Conservation (phyloP, 768 basidiomycete genomes). For the Amanita rimosa region DNA sequence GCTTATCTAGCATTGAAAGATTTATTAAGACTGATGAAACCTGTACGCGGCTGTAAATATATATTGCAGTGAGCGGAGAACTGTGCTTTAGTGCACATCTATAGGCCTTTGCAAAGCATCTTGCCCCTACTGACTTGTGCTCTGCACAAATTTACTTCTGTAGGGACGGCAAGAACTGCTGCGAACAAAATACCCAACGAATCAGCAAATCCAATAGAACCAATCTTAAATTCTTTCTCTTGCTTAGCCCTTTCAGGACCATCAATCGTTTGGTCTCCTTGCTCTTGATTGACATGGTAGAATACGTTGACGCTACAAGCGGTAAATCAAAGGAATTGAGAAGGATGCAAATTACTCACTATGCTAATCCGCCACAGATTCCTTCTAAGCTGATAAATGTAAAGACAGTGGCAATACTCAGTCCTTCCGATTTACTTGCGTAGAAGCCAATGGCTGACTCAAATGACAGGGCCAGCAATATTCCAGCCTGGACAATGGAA, state of each 20-base stretch:
- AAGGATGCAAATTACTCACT: constrained; percentile 40
- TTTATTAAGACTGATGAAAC: background rate
- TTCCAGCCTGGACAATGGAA: constrained; percentile 56
- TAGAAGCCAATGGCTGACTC: constrained; percentile 68
- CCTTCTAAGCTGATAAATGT: constrained; percentile 80
- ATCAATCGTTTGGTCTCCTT: constrained; percentile 31
- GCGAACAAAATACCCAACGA: constrained; percentile 63
- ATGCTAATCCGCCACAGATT: constrained; percentile 85
- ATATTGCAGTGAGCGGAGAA: constrained; percentile 11
- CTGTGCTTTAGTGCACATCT: background rate
- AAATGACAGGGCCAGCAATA: constrained; percentile 49
- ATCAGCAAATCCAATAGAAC: constrained; percentile 81
- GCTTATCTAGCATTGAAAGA: background rate
- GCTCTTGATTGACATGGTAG: constrained; percentile 72
- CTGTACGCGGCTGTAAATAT: background rate
- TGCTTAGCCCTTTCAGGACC: constrained; percentile 55
- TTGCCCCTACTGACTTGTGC: constrained; percentile 64
- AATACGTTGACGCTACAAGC: constrained; percentile 72
- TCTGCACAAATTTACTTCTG: constrained; percentile 67
- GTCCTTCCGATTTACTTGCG: constrained; percentile 24
- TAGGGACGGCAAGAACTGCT: constrained; percentile 57
- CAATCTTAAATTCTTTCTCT: constrained; percentile 84
- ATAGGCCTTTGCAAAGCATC: constrained; percentile 57
- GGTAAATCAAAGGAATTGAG: constrained; percentile 3
- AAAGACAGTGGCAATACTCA: constrained; percentile 57